A percentile compares a stretch with the other conserved stretches of the same genome.
Conservation (phyloP, 78 protist genomes). For the Dictyostelium discoideum region dicty_2.7 NC_007089.4:325001-325500, state of each 20-base stretch:
- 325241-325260: background rate
- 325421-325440: background rate
- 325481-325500: background rate
- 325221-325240: constrained; percentile 1
- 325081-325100: background rate
- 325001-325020: constrained; percentile 3
- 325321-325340: background rate
- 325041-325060: constrained; percentile 23
- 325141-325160: background rate
- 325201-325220: background rate
- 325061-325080: background rate
- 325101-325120: background rate
- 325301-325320: constrained; percentile 10
- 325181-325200: background rate
- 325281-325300: background rate
- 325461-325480: constrained; percentile 12
- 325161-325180: background rate
- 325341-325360: background rate
- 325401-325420: background rate
- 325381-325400: background rate
- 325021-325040: constrained; percentile 24
- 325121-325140: background rate
- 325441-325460: constrained; percentile 46
- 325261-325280: background rate
- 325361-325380: background rate